Conservation (phyloP, 2,329 filamentous ascomycete species). For the Colletotrichum musicola region DNA sequence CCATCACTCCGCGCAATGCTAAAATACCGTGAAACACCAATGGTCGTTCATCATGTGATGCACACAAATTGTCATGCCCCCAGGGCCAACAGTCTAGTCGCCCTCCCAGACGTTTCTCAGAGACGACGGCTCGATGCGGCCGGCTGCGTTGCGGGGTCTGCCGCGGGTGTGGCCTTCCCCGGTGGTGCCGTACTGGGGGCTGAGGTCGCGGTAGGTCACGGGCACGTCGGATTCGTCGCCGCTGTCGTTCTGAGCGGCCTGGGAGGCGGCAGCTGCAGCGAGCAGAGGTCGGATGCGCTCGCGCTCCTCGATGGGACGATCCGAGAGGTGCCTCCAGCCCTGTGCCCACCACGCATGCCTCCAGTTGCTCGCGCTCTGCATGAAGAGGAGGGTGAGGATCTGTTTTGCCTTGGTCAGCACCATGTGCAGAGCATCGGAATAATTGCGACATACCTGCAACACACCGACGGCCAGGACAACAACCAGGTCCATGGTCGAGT, state of each 20-base stretch:
- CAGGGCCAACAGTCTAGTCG: not conserved
- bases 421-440: not conserved
- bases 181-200: conserved; percentile 30
- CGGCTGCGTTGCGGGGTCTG: not conserved
- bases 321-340: conserved; percentile 33
- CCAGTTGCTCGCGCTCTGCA: conserved; percentile 37
- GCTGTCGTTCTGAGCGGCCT: conserved; percentile 16
- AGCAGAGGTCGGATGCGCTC: conserved; percentile 35
- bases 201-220: conserved; percentile 34
- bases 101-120: conserved; percentile 30
- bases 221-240: conserved; percentile 31
- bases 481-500: conserved; percentile 66
- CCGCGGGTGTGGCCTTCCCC: conserved; percentile 21
- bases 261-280: conserved; percentile 1
- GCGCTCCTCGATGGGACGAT: conserved; percentile 25
- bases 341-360: conserved; percentile 40
- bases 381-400: conserved; percentile 33
- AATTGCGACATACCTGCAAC: conserved; percentile 64
- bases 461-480: conserved; percentile 66
- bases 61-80: not conserved
- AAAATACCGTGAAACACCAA: not conserved
- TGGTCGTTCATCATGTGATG: not conserved
- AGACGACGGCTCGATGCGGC: conserved; percentile 28
- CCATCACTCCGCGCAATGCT: conserved; percentile 15
- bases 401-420: not conserved